Conservation (phyloP, 768 basidiomycete species). For the Stropharia rugosoannulata region DNA sequence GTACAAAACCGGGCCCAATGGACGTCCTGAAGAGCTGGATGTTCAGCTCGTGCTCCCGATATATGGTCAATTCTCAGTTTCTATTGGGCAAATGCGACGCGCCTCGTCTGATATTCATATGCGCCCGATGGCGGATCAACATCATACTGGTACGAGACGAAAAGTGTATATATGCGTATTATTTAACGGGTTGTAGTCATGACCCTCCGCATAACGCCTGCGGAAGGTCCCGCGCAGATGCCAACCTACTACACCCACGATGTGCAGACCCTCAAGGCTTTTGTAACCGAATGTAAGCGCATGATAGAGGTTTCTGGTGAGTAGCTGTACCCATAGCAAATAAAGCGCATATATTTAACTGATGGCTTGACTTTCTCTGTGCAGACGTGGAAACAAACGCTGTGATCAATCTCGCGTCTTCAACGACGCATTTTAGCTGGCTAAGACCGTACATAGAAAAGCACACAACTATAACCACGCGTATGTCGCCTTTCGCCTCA, state of each 20-base stretch:
- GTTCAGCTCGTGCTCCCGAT: constrained; percentile 59
- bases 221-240: constrained; percentile 32
- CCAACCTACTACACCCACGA: constrained; percentile 48
- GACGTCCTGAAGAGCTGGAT: constrained; percentile 31
- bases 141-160: constrained; percentile 37
- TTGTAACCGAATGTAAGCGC: constrained; percentile 58
- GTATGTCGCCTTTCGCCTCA: constrained; percentile 19
- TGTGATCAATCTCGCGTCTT: constrained; percentile 25
- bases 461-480: constrained; percentile 23
- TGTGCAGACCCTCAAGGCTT: constrained; percentile 40
- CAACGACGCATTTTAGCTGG: constrained; percentile 42
- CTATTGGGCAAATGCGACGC: constrained; percentile 54
- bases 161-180: background rate
- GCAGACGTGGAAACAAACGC: constrained; percentile 22
- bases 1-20: constrained; percentile 26
- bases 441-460: constrained; percentile 40
- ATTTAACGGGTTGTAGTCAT: constrained; percentile 38
- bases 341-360: too few species aligned
- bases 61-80: constrained; percentile 49
- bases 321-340: constrained; percentile 3
- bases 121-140: constrained; percentile 25
- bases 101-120: constrained; percentile 32
- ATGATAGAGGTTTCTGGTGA: constrained; percentile 51
- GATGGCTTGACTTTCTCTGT: too few species aligned
- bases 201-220: constrained; percentile 50